Evolutionary conservation across 305 asterid species (phyloP), one percentile per base, ranked within the genome.

Genomic region (Andrographis paniculata): DNA sequence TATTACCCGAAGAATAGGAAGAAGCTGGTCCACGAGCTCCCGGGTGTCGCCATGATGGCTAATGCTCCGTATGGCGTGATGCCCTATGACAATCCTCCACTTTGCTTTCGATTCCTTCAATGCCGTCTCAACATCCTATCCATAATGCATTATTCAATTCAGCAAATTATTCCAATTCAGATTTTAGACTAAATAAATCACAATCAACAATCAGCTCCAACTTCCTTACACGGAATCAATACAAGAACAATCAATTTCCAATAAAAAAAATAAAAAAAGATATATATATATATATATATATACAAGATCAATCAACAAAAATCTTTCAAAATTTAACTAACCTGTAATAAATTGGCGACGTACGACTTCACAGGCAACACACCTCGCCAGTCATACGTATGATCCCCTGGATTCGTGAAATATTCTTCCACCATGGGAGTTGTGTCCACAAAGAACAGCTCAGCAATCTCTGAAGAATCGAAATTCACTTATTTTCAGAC

Each of bases 361-460:
- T 33, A 33, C 13, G 38, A 4, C 38, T 33, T 33, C 38, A 33
- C 38, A 33, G n/a, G 38, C 38, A 74, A 58, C 30, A 85, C 78
- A 44, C 72, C 80, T 67, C 92, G 71, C 94, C 94, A 84, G 16
- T 84, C 92, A 55, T 79, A 84, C 0, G 61, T 67, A 1, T 80
- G 47, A 5, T 77, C 80, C 66, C 50, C 42, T 16, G 86, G 82
- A 33, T 70, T 17, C 0, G 36, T 49, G 49, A 79, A 82, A 48
- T 82, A 82, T 46, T 76, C 77, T 48, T 73, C 76, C 45, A 63
- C 75, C 16, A 82, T 76, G 3, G 91, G 94, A 2, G 85, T 75
- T 14, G 91, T 85, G 39, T 85, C 95, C 1, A 85, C 61, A 50
- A 85, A 74, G 69, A 74, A 82, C 52, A 85, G 75, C 12, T 85